Conservation (phyloP, 495 filamentous ascomycete species). For the Lineolata rhizophorae region DNA sequence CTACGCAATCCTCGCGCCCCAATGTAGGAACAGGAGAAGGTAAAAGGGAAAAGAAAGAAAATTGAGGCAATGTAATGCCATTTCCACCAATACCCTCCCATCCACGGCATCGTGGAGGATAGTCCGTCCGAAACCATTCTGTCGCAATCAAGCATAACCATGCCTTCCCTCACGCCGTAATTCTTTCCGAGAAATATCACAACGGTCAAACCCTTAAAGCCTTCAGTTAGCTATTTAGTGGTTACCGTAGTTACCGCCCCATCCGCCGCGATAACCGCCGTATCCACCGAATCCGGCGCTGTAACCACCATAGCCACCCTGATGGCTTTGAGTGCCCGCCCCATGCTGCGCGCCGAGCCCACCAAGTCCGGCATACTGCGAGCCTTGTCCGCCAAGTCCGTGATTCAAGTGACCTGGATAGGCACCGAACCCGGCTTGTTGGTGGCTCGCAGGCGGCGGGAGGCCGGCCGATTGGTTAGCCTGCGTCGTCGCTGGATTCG, state of each 20-base stretch:
- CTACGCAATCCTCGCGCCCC: no score
- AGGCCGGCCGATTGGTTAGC: conserved; percentile 36
- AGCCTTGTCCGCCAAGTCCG: conserved; percentile 34
- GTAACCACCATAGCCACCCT: conserved; percentile 26
- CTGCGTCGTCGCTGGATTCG: conserved; percentile 33
- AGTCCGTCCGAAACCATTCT: no score
- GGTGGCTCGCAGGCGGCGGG: conserved; percentile 53
- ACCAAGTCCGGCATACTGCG: conserved; percentile 46
- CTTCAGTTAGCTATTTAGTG: conserved; percentile 8
- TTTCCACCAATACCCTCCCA: no score
- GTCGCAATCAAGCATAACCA: no score
- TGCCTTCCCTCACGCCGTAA: no score
- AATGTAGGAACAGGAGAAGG: no score
- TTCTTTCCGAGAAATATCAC: no score
- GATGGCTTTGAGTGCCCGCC: conserved; percentile 40
- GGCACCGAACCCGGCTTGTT: conserved; percentile 40
- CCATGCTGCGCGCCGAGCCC: conserved; percentile 45
- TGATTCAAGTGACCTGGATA: conserved; percentile 56
- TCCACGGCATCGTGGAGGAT: no score
- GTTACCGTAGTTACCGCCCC: conserved; percentile 27
- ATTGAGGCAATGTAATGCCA: no score
- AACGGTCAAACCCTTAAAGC: no score
- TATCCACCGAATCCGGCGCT: conserved; percentile 22
- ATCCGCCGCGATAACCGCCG: conserved; percentile 25
- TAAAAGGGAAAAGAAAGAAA: no score